Conservation (phyloP, 164 flowering plant genomes). For the Saururus chinensis region DNA sequence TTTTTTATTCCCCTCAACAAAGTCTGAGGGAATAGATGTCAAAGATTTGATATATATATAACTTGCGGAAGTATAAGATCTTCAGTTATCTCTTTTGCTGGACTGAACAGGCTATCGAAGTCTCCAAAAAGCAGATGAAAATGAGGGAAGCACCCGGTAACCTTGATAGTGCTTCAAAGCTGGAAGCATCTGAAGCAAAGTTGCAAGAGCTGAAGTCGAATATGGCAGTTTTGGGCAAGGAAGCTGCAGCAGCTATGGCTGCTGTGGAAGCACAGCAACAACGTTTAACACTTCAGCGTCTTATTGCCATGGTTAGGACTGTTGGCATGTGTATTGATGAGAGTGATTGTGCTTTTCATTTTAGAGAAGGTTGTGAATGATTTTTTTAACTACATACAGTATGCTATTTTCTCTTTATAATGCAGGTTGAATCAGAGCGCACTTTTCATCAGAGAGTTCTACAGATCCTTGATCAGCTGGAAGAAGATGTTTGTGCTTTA, state of each 20-base stretch:
- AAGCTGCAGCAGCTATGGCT: constrained; percentile 91
- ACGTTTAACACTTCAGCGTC: constrained; percentile 79
- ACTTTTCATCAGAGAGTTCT: constrained; percentile 65
- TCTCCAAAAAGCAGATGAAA: constrained; percentile 68
- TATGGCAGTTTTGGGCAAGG: constrained; percentile 72
- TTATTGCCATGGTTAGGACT: constrained; percentile 65
- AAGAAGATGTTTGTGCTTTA: constrained; percentile 47
- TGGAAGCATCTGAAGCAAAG: constrained; percentile 75
- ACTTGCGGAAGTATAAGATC: too few relatives aligned
- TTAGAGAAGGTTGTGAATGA: too few relatives aligned
- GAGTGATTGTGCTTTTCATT: not conserved
- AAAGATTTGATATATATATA: too few relatives aligned
- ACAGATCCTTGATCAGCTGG: constrained; percentile 86
- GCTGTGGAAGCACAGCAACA: constrained; percentile 97
- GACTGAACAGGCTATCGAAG: constrained; percentile 69
- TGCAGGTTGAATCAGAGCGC: constrained; percentile 86
- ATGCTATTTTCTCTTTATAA: not conserved
- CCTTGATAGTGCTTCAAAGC: constrained; percentile 44
- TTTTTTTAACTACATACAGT: too few relatives aligned
- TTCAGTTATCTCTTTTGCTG: too few relatives aligned
- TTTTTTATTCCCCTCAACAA: too few relatives aligned
- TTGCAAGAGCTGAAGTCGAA: constrained; percentile 80
- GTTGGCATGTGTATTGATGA: not conserved
- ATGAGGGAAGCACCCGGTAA: constrained; percentile 58
- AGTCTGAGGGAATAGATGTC: too few relatives aligned